Conservation (phyloP, 345 rosid genomes). For the Citrus mangshanensis region DNA sequence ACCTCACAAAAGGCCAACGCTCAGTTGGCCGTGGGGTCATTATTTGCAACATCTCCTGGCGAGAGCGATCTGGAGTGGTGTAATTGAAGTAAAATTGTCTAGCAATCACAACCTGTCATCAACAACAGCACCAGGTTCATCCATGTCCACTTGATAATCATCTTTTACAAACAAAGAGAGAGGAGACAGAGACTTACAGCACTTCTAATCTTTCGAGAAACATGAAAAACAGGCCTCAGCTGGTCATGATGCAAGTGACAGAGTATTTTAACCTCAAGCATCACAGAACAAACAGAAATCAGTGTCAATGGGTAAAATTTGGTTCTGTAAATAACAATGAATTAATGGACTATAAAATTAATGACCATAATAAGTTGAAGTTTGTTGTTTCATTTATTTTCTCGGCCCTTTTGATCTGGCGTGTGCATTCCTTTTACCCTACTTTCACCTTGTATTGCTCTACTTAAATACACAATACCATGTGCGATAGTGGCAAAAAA, state of each 20-base stretch:
- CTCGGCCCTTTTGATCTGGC: not conserved
- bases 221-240: constrained; percentile 85
- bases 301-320: not conserved
- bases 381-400: not conserved
- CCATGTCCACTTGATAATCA: not conserved
- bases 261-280: constrained; percentile 71
- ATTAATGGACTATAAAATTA: not conserved
- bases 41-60: constrained; percentile 74
- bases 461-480: not conserved
- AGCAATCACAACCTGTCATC: constrained; percentile 64
- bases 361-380: not conserved
- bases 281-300: constrained; percentile 14
- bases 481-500: not conserved
- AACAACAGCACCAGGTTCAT: constrained; percentile 6
- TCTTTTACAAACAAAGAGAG: not conserved
- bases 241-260: constrained; percentile 97
- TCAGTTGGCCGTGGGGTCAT: constrained; percentile 76
- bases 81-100: constrained; percentile 82
- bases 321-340: not conserved
- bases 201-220: constrained; percentile 66
- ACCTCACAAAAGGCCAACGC: constrained; percentile 86
- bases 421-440: not conserved
- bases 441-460: not conserved
- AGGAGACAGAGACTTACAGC: constrained; percentile 56
- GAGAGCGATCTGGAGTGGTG: constrained; percentile 89